Evolutionary conservation across 345 rosid species (phyloP).

Genomic region (Rhizophora apiculata): DNA sequence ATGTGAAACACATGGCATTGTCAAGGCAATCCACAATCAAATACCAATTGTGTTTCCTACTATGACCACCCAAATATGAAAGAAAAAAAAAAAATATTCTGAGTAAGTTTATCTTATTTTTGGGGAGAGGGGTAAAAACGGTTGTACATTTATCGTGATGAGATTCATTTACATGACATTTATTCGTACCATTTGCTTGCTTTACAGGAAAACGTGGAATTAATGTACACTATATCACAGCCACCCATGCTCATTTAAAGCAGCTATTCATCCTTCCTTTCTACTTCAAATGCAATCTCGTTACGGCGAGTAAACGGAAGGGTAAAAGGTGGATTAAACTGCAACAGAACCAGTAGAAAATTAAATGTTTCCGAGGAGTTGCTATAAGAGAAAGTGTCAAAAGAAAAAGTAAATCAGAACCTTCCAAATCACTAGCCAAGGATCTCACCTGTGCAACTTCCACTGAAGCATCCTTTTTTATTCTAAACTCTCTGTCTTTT

Average conservation of each 20-base stretch:
- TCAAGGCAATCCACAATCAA: neutral
- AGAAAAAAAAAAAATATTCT: neutral
- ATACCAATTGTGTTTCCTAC: neutral
- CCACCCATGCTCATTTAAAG: constrained; percentile 8
- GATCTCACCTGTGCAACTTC: constrained; percentile 83
- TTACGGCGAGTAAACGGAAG: constrained; percentile 86
- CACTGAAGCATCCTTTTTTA: constrained; percentile 58
- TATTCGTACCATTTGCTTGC: neutral
- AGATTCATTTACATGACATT: neutral
- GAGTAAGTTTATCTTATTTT: no score
- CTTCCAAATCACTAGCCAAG: neutral
- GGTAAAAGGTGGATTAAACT: constrained; percentile 96
- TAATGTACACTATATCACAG: constrained; percentile 9
- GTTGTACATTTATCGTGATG: no score
- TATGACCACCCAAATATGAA: neutral
- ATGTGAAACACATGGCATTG: neutral
- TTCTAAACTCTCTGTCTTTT: constrained; percentile 50
- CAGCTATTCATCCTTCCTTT: constrained; percentile 47
- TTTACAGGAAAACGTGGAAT: constrained; percentile 9
- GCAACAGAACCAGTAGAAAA: constrained; percentile 25
- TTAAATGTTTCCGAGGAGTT: neutral
- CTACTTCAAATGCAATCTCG: constrained; percentile 72
- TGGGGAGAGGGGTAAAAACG: no score
- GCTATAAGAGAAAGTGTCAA: neutral
- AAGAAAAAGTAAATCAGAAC: neutral